Percentiles rank a stretch among this genome's conserved stretches.
phyloP scores from a whole-genome alignment of 768 basidiomycete species.

The Amanita pseudoporphyria region DNA sequence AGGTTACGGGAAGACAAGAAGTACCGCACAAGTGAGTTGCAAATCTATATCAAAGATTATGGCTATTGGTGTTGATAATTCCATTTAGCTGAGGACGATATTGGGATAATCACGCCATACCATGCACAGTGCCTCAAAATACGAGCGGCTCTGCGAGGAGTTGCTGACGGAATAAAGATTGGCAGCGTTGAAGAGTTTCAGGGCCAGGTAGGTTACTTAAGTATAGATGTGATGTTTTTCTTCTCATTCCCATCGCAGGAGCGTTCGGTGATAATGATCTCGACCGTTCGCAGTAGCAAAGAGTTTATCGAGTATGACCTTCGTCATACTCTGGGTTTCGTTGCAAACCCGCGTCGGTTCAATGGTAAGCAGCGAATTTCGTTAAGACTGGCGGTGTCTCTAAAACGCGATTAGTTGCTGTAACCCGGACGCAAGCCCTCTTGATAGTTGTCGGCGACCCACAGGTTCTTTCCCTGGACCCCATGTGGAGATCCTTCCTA shows the following conservation, averaged over 20 bases:
- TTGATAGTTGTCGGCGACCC: slow-evolving; percentile 58
- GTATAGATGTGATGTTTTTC: slow-evolving; percentile 23
- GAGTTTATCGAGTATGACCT: slow-evolving; percentile 42
- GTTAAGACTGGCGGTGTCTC: not conserved
- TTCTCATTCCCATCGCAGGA: slow-evolving; percentile 29
- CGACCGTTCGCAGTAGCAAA: slow-evolving; percentile 45
- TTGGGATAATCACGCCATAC: slow-evolving; percentile 61
- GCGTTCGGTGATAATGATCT: slow-evolving; percentile 47
- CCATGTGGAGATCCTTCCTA: slow-evolving; percentile 51
- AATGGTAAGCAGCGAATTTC: slow-evolving; percentile 31
- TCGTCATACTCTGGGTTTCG: slow-evolving; percentile 47
- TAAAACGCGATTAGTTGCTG: slow-evolving; percentile 35
- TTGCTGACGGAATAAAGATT: slow-evolving; percentile 37
- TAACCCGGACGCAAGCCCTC: slow-evolving; percentile 57
- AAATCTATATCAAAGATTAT: not conserved
- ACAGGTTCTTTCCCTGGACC: slow-evolving; percentile 47
- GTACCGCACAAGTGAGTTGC: slow-evolving; percentile 29
- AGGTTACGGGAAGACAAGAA: slow-evolving; percentile 25
- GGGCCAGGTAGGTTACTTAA: slow-evolving; percentile 36
- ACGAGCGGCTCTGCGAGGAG: slow-evolving; percentile 18
- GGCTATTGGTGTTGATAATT: not conserved
- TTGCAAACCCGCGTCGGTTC: slow-evolving; percentile 44
- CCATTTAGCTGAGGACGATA: slow-evolving; percentile 27
- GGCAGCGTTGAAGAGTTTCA: slow-evolving; percentile 66
- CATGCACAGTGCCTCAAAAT: slow-evolving; percentile 54